Conservation (phyloP, 208 protist species). For the Crithidia bombi region DNA sequence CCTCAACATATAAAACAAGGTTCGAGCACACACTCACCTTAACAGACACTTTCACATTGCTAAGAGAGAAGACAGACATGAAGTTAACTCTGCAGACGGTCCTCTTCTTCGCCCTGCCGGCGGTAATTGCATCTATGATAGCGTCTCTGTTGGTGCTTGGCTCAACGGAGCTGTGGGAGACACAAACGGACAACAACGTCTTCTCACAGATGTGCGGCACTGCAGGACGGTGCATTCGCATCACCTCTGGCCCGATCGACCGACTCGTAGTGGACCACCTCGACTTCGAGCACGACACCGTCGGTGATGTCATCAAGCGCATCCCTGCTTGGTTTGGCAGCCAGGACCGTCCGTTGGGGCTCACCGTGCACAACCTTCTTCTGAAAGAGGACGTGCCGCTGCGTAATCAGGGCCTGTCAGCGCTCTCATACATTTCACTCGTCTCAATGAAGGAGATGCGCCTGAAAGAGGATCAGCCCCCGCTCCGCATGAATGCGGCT, state of each 20-base stretch:
- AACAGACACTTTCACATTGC: neutral
- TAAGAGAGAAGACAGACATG: constrained; percentile 14
- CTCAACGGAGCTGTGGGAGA: constrained; percentile 15
- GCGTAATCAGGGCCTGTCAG: constrained; percentile 31
- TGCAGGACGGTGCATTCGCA: constrained; percentile 10
- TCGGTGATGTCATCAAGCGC: constrained; percentile 35
- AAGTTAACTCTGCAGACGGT: constrained; percentile 13
- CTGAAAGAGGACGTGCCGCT: constrained; percentile 30
- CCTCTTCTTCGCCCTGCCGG: constrained; percentile 13
- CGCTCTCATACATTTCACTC: constrained; percentile 15
- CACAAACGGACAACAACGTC: constrained; percentile 1
- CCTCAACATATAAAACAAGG: too few species aligned
- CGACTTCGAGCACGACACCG: constrained; percentile 36
- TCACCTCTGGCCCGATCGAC: constrained; percentile 26
- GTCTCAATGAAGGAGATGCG: constrained; percentile 28
- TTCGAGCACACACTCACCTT: too few species aligned
- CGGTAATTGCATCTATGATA: neutral
- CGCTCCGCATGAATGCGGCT: neutral
- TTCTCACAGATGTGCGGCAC: constrained; percentile 6
- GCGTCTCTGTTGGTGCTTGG: constrained; percentile 8
- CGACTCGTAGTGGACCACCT: constrained; percentile 25
- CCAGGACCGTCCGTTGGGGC: constrained; percentile 30
- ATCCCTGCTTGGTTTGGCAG: constrained; percentile 47
- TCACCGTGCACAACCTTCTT: constrained; percentile 30
- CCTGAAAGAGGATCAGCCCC: neutral